A percentile compares a stretch with the other conserved stretches of the same genome.
Conservation (phyloP, 2,329 filamentous ascomycete genomes). For the Chaetomium olivaceum region DNA sequence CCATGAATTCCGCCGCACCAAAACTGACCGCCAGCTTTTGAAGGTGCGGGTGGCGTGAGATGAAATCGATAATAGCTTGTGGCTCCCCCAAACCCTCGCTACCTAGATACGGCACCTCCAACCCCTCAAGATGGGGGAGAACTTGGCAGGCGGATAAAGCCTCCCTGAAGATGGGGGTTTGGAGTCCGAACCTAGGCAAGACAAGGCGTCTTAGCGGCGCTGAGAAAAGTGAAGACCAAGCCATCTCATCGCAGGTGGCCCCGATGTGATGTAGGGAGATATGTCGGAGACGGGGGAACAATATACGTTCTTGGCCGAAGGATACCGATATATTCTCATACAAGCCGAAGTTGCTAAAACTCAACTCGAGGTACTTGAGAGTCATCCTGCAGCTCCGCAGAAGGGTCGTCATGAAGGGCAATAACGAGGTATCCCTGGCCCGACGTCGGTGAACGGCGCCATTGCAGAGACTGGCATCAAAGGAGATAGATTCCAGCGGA, state of each 20-base stretch:
- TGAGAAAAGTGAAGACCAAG: background rate
- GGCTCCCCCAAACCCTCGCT: no score
- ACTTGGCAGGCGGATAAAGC: background rate
- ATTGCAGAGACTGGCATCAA: background rate
- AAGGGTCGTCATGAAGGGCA: background rate
- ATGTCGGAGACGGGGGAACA: background rate
- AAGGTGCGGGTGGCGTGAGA: background rate
- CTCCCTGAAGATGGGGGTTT: background rate
- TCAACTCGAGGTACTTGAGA: background rate
- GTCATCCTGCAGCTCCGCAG: background rate
- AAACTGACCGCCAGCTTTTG: background rate
- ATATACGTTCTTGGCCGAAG: background rate
- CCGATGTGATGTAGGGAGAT: background rate
- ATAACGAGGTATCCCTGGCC: no score
- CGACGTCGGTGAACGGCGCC: background rate
- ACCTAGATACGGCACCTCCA: background rate
- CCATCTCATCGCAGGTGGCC: background rate
- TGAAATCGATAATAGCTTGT: background rate
- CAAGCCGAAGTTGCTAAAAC: background rate
- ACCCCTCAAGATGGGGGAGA: background rate
- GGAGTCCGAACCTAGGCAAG: background rate
- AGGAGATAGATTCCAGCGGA: background rate
- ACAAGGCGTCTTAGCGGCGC: background rate
- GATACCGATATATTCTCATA: background rate
- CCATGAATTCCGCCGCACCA: background rate